Conservation (phyloP, 2,329 filamentous ascomycete species). For the Curvularia sp. region DNA sequence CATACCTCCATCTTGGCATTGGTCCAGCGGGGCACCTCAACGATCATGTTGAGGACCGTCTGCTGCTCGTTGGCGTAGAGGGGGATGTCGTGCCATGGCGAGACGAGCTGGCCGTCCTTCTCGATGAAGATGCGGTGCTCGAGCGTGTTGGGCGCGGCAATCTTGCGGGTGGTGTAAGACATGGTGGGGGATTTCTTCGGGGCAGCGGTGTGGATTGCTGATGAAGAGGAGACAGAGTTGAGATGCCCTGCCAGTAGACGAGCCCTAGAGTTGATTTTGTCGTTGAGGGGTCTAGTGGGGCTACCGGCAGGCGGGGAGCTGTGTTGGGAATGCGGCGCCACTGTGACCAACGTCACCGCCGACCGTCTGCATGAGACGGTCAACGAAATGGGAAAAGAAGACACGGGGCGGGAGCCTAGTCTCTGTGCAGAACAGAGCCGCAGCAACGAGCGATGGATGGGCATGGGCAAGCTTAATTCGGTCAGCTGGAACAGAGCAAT, state of each 20-base stretch:
- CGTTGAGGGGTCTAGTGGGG: slow-evolving; percentile 48
- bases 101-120: slow-evolving; percentile 93
- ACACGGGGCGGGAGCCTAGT: slow-evolving; percentile 24
- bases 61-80: slow-evolving; percentile 97
- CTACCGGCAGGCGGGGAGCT: slow-evolving; percentile 39
- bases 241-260: slow-evolving; percentile 51
- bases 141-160: slow-evolving; percentile 88
- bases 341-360: slow-evolving; percentile 49
- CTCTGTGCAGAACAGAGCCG: slow-evolving; percentile 36
- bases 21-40: slow-evolving; percentile 99
- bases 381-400: slow-evolving; percentile 30
- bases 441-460: slow-evolving; percentile 26
- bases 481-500: slow-evolving; percentile 20
- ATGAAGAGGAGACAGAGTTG: slow-evolving; percentile 36
- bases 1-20: slow-evolving; percentile 98
- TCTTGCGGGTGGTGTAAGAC: slow-evolving; percentile 84
- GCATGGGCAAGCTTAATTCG: slow-evolving; percentile 29
- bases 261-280: slow-evolving; percentile 52
- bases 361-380: slow-evolving; percentile 46
- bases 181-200: slow-evolving; percentile 46
- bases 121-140: slow-evolving; percentile 98
- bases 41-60: slow-evolving; percentile 97
- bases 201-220: slow-evolving; percentile 22
- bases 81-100: slow-evolving; percentile 97
- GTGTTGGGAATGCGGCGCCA: slow-evolving; percentile 48